phyloP scores from a whole-genome alignment of 352 stramenopile species.

The Pythium pectinolyticum region DNA sequence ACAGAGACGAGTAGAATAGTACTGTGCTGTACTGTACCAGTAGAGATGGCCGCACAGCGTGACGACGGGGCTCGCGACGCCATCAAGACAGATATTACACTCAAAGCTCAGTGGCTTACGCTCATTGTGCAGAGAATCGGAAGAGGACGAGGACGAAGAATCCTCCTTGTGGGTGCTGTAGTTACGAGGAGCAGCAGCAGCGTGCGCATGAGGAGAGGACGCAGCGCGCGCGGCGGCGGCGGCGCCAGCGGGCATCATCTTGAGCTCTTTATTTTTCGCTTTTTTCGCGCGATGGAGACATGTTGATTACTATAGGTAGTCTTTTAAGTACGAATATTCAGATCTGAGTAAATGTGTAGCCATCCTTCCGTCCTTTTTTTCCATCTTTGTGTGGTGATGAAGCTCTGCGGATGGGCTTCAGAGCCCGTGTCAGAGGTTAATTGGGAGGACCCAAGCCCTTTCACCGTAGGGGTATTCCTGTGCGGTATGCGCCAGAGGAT shows the following conservation, averaged over 20 bases:
- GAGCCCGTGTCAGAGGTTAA: no score
- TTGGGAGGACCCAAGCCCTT: no score
- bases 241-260: slow-evolving; percentile 6
- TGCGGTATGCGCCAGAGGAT: no score
- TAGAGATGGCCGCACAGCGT: slow-evolving; percentile 91
- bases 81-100: slow-evolving; percentile 91
- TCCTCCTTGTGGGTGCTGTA: slow-evolving; percentile 19
- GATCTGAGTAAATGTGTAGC: not conserved
- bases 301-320: not conserved
- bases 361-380: not conserved
- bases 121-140: no score
- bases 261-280: no score
- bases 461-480: no score
- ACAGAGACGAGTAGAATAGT: not conserved
- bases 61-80: slow-evolving; percentile 83
- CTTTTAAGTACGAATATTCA: not conserved
- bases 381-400: no score
- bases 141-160: not conserved
- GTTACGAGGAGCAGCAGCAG: not conserved
- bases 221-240: slow-evolving; percentile 9
- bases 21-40: slow-evolving; percentile 46
- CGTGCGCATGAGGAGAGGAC: not conserved
- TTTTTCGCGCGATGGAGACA: no score
- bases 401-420: no score
- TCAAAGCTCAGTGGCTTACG: slow-evolving; percentile 52